phyloP scores from a whole-genome alignment of 2,329 filamentous ascomycete genomes.

The Byssochlamys sp. region DNA sequence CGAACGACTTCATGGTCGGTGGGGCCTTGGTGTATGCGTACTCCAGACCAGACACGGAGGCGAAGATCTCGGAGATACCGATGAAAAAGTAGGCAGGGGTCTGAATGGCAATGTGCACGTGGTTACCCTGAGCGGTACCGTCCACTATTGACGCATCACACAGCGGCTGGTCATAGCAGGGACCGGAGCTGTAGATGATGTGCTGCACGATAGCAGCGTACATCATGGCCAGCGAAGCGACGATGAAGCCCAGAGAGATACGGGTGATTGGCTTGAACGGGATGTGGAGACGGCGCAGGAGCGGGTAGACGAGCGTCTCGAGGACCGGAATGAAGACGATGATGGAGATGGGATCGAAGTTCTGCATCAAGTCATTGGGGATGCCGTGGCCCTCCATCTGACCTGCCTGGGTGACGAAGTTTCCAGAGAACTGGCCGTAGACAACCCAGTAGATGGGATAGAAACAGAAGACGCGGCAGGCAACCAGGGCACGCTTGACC shows the following conservation, averaged over 20 bases:
- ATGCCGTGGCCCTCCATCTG: slow-evolving; percentile 57
- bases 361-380: slow-evolving; percentile 68
- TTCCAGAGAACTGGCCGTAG: slow-evolving; percentile 59
- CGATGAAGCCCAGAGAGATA: slow-evolving; percentile 60
- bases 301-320: slow-evolving; percentile 60
- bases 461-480: slow-evolving; percentile 64
- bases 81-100: slow-evolving; percentile 38
- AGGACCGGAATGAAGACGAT: slow-evolving; percentile 66
- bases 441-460: slow-evolving; percentile 61
- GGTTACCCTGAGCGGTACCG: slow-evolving; percentile 27
- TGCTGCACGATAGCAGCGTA: slow-evolving; percentile 51
- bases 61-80: slow-evolving; percentile 47
- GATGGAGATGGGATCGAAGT: slow-evolving; percentile 65
- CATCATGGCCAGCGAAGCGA: slow-evolving; percentile 54
- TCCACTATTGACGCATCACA: slow-evolving; percentile 25
- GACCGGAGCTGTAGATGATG: slow-evolving; percentile 44
- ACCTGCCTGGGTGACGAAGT: slow-evolving; percentile 57
- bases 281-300: slow-evolving; percentile 53
- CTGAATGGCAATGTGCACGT: slow-evolving; percentile 37
- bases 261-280: slow-evolving; percentile 67
- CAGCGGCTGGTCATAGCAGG: slow-evolving; percentile 40
- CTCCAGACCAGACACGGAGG: slow-evolving; percentile 59
- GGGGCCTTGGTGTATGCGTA: slow-evolving; percentile 68
- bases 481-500: slow-evolving; percentile 54
- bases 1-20: slow-evolving; percentile 56